These are phyloP conservation scores for Ilyonectria destructans DNA, from an alignment of 2,329 filamentous ascomycete genomes.

Conservation along the genomic window DNA sequence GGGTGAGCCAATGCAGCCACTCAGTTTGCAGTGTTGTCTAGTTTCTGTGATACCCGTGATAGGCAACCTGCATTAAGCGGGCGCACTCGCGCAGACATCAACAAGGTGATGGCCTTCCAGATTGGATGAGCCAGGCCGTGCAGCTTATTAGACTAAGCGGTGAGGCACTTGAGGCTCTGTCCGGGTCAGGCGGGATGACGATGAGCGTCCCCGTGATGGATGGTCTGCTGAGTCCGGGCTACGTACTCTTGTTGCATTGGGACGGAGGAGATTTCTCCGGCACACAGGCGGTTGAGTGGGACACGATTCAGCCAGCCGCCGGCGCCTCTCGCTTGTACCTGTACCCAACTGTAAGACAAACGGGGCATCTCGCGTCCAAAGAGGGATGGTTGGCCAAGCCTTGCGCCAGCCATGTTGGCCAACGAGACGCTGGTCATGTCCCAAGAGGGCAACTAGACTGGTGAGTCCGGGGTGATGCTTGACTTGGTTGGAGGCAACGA, in stretches of 20 bases:
- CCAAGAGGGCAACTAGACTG: conserved; percentile 20
- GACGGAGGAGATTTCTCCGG: not conserved
- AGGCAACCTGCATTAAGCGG: conserved; percentile 11
- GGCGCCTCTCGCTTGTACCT: conserved; percentile 11
- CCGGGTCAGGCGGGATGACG: conserved; percentile 32
- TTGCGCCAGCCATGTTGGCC: conserved; percentile 19
- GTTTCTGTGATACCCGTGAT: conserved; percentile 10
- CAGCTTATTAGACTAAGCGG: conserved; percentile 35
- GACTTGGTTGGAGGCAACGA: conserved; percentile 2
- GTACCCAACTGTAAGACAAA: conserved; percentile 23
- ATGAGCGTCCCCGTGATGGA: conserved; percentile 25
- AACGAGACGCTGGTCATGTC: conserved; percentile 13
- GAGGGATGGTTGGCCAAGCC: conserved; percentile 27
- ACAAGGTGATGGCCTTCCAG: conserved; percentile 8
- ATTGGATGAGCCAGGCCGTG: conserved; percentile 19
- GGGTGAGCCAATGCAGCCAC: conserved; percentile 15
- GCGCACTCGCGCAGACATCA: not conserved
- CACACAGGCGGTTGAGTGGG: conserved; percentile 24
- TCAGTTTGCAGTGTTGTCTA: not conserved
- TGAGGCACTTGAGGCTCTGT: conserved; percentile 32
- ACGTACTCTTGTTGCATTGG: conserved; percentile 13
- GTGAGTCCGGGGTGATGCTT: not conserved
- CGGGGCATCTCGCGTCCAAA: conserved; percentile 15
- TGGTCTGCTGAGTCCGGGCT: conserved; percentile 11
- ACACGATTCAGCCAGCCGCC: conserved; percentile 28